A percentile compares a stretch with the other conserved stretches of the same genome.
Evolutionary conservation across 129 eudicot species (phyloP).

Genomic region (Artemisia argyi): DNA sequence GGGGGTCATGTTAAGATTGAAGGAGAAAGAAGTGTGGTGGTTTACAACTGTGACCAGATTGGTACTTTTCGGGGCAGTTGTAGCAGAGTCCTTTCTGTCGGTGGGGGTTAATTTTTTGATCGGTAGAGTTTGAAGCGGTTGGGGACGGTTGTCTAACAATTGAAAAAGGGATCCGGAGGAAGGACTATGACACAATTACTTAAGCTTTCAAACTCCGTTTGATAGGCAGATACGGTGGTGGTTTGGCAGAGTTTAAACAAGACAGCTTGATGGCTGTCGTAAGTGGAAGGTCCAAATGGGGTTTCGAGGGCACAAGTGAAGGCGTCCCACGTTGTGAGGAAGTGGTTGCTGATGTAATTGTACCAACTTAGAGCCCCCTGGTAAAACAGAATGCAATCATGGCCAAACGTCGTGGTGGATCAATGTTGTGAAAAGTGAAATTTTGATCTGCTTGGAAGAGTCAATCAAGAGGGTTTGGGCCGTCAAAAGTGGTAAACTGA

Average conservation of each 20-base stretch:
- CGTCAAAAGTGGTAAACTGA: no score
- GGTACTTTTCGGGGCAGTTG: no score
- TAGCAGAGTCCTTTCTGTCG: no score
- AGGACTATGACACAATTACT: not conserved
- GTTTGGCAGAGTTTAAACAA: not conserved
- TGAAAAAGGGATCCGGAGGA: not conserved
- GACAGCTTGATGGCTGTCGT: not conserved
- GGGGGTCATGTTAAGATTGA: not conserved
- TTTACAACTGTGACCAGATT: not conserved
- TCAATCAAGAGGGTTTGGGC: no score
- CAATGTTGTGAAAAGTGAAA: no score
- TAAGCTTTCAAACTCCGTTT: not conserved
- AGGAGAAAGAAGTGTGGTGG: not conserved
- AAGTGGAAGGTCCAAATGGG: not conserved
- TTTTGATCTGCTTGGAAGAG: no score
- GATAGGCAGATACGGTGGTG: not conserved
- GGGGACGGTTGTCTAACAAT: not conserved
- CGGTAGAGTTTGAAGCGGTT: no score
- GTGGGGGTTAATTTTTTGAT: no score
- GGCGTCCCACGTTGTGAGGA: not conserved
- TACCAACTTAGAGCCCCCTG: not conserved
- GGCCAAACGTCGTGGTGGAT: no score
- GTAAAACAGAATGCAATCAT: no score
- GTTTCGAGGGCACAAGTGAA: not conserved
- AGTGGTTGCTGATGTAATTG: not conserved